These are phyloP conservation scores for Wickerhamiella siamensis DNA, from an alignment of 805 yeast genomes.

Conservation along the genomic window DNA sequence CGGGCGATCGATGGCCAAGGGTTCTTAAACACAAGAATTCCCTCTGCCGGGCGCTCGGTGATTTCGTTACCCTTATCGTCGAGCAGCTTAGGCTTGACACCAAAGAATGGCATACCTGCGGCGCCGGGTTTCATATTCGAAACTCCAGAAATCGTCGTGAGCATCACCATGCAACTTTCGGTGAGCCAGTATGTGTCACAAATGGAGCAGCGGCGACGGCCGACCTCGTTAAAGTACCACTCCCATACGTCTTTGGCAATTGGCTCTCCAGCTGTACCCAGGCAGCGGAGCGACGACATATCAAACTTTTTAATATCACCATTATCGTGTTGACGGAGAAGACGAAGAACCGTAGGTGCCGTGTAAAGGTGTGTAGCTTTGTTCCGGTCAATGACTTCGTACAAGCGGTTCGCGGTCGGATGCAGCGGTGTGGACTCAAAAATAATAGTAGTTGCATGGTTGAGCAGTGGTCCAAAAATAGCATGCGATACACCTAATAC, in stretches of 20 bases:
- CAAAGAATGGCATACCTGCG: constrained; percentile 74
- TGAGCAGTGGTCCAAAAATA: constrained; percentile 62
- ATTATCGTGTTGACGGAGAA: constrained; percentile 74
- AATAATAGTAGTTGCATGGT: constrained; percentile 66
- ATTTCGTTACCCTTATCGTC: constrained; percentile 62
- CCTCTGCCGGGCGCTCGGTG: constrained; percentile 57
- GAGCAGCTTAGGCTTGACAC: constrained; percentile 56
- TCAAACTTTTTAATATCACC: constrained; percentile 46
- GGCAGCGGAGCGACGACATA: constrained; percentile 61
- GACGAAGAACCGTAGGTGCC: constrained; percentile 89
- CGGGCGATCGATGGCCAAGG: constrained; percentile 84
- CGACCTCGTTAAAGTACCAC: constrained; percentile 84
- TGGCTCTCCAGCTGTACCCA: constrained; percentile 95
- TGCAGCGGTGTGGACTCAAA: constrained; percentile 83
- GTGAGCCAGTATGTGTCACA: constrained; percentile 86
- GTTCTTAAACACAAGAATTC: constrained; percentile 56
- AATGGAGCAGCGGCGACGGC: constrained; percentile 65
- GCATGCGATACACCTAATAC: constrained; percentile 79
- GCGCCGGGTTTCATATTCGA: constrained; percentile 78
- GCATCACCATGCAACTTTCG: constrained; percentile 69
- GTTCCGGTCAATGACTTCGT: constrained; percentile 78
- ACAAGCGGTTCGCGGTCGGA: constrained; percentile 66
- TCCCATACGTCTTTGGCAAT: constrained; percentile 93
- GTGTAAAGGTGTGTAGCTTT: constrained; percentile 84
- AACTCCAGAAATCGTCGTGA: constrained; percentile 60